Base-by-base conservation (phyloP, 805 yeast species). In the Dipodascus geniculatus region DNA sequence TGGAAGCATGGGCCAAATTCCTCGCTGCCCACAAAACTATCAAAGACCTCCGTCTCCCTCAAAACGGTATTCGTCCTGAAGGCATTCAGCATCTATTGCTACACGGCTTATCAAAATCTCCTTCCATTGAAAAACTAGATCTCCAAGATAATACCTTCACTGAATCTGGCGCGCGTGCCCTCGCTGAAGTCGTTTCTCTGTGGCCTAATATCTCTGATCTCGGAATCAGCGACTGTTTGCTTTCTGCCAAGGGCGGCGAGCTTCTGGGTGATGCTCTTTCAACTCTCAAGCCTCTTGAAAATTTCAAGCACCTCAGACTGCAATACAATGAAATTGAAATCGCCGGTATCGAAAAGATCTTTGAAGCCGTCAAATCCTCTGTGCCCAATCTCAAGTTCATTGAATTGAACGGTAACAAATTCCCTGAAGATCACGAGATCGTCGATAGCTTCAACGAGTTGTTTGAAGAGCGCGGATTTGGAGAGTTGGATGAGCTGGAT, bases 141-240 rank as follows among this genome's bases (percentile, higher is more conserved):
- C 74, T 93, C 60, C 97, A 93, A 73, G 99, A 93, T 69, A 93
- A 93, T 70, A 93, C 99, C 4, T 82, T 93, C 67, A 93, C 99
- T 8, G 65, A 68, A 19, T 70, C 70, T 50, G 88, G 91, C 3
- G 79, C 90, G 3, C 61, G 70, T 22, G 80, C 83, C 22, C 77
- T 91, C 48, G 85, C 93, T 22, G 69, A 72, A 17, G 76, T 74
- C 23, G 68, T 93, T 56, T 61, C 74, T 2, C 65, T 68, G 49
- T 93, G 97, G 96, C 68, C 74, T 31, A 57, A 72, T 4, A 76
- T 93, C 63, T 71, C 71, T 50, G 98, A 91, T 70, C 76, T 93
- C 63, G 86, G 86, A 65, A 77, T 93, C 59, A 87, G 88, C 64
- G 99, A 93, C 69, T 86, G 96, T 71, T 75, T 93, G 60, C 74